Evolutionary conservation across 2,329 filamentous ascomycete genomes (phyloP), one percentile per base, ranked within the genome.

Genomic region (Metarhizium rileyi): DNA sequence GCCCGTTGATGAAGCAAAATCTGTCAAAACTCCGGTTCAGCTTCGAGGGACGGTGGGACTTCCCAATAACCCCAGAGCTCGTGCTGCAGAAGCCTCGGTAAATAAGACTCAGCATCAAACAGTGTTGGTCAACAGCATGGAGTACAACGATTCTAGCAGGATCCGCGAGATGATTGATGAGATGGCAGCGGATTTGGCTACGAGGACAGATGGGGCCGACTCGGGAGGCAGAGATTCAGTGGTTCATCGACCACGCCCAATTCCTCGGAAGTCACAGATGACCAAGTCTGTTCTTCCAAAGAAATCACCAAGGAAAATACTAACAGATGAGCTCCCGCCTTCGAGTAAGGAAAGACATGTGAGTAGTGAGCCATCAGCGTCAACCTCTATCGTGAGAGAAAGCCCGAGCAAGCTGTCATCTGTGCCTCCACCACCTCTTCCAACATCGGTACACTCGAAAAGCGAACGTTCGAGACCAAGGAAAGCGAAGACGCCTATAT

Each of bases 111-210:
- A 42, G 50, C 50, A 46, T 23, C 70, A 74, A 51, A 79, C 72
- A 4, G 70, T 81, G 71, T 72, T 78, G 48, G 62, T 81, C 46
- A 80, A 78, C 51, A 69, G 74, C 46, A 77, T 80, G 49, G 68
- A 76, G 33, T 80, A 79, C 53, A 67, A 80, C 48, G 67, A 81
- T 50, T 75, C 77, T 1, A 62, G 58, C 26, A 68, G 3, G 18
- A 16, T 38, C 5, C n/a, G 18, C 4, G 35, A 18, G 8, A 38
- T 38, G 8, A 38, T 20, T 38, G 7, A 38, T 38, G 18, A 12
- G 5, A 22, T 38, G 1, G 65, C 67, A 18, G 66, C 66, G 23
- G 64, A 61, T 22, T 42, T 41, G 23, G 26, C 30, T 16, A 26
- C 51, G 7, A 22, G 28, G 41, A 35, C 46, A 36, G 35, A n/a